Evolutionary conservation across 78 protist species (phyloP).

Genomic region (Dictyostelium brefeldianum): DNA sequence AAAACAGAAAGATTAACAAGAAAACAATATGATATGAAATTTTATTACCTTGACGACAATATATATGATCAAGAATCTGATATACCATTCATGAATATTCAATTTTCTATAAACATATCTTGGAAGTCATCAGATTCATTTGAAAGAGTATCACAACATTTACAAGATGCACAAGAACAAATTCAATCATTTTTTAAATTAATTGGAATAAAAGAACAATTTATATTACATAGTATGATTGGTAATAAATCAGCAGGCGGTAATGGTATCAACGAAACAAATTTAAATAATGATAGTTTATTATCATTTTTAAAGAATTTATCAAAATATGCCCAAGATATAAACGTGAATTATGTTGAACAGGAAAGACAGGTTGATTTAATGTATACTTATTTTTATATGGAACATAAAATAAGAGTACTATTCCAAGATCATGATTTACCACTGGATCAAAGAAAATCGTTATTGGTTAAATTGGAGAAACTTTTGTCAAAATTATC

Average conservation of each 20-base stretch:
- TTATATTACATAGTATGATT: slow-evolving; percentile 9
- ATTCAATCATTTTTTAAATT: slow-evolving; percentile 19
- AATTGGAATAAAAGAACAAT: slow-evolving; percentile 45
- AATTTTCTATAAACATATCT: slow-evolving; percentile 17
- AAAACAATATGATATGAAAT: slow-evolving; percentile 15
- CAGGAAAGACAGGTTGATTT: slow-evolving; percentile 47
- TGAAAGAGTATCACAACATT: not conserved
- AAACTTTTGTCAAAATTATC: slow-evolving; percentile 3
- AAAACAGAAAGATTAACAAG: slow-evolving; percentile 21
- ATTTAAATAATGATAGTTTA: slow-evolving; percentile 29
- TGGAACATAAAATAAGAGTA: slow-evolving; percentile 60
- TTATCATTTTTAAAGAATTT: not conserved
- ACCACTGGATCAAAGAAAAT: not conserved
- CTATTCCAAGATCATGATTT: slow-evolving; percentile 41
- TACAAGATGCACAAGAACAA: slow-evolving; percentile 45
- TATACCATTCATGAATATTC: not conserved
- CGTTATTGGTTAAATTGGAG: slow-evolving; percentile 6
- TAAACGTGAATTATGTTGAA: not conserved
- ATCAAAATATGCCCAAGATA: slow-evolving; percentile 38
- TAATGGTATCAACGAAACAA: not conserved
- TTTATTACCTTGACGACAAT: slow-evolving; percentile 29
- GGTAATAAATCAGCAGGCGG: not conserved
- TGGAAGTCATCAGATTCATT: not conserved
- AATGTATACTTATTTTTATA: slow-evolving; percentile 62
- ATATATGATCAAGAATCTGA: slow-evolving; percentile 16